Evolutionary conservation across 2,329 filamentous ascomycete species (phyloP).

Genomic region (Cladosporium colombiae): DNA sequence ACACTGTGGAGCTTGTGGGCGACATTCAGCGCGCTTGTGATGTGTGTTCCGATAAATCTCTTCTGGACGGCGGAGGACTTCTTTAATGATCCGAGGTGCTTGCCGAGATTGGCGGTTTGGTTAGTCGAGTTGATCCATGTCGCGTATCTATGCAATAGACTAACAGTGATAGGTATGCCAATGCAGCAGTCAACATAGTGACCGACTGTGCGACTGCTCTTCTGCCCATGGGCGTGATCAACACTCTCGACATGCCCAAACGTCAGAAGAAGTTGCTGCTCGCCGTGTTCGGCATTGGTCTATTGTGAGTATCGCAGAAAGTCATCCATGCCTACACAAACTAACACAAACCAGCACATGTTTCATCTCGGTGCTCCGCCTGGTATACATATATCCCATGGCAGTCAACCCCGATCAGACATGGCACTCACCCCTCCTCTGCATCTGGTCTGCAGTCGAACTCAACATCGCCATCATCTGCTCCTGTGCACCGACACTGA

Average conservation of each 20-base stretch:
- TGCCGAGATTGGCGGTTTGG: constrained; percentile 20
- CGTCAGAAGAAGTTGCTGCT: constrained; percentile 38
- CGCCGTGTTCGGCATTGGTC: constrained; percentile 38
- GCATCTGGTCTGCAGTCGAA: constrained; percentile 18
- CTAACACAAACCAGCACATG: constrained; percentile 29
- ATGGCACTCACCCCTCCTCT: constrained; percentile 16
- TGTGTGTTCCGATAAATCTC: constrained; percentile 17
- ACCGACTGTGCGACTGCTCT: constrained; percentile 23
- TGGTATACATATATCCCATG: constrained; percentile 32
- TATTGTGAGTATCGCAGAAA: constrained; percentile 13
- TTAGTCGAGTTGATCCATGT: background rate
- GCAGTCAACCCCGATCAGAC: constrained; percentile 19
- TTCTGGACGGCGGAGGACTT: constrained; percentile 20
- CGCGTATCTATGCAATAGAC: background rate
- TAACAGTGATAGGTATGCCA: constrained; percentile 13
- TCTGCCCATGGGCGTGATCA: constrained; percentile 38
- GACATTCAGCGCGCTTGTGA: constrained; percentile 19
- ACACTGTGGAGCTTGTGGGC: constrained; percentile 19
- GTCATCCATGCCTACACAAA: background rate
- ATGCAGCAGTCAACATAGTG: constrained; percentile 20
- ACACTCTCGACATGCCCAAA: constrained; percentile 37
- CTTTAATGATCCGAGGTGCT: constrained; percentile 16
- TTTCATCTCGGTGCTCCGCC: constrained; percentile 36
- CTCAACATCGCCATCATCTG: constrained; percentile 20
- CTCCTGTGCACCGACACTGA: constrained; percentile 13